A percentile compares a stretch with the other conserved stretches of the same genome.
These are phyloP conservation scores for Solanum chiquidenum DNA, from an alignment of 257 asterid species.

Conservation along the genomic window DNA sequence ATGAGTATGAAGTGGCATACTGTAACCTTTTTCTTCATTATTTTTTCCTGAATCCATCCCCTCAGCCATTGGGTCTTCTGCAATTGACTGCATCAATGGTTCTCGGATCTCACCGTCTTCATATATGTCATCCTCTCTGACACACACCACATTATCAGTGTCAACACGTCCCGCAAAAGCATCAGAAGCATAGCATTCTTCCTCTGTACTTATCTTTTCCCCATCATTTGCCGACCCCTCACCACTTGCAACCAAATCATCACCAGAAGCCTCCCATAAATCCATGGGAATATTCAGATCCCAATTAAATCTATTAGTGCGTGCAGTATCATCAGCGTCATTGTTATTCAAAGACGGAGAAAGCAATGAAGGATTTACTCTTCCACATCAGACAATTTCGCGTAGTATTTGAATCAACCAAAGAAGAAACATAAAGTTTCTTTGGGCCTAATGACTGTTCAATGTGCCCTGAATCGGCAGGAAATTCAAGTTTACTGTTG, in stretches of 20 bases:
- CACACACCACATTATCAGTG: slow-evolving; percentile 4
- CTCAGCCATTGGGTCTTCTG: slow-evolving; percentile 15
- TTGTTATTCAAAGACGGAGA: background rate
- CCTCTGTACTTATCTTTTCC: slow-evolving; percentile 42
- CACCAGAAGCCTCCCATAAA: too few relatives aligned
- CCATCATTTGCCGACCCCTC: slow-evolving; percentile 35
- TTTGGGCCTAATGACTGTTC: slow-evolving; percentile 29
- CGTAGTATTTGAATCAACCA: slow-evolving; percentile 9
- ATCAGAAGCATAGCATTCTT: slow-evolving; percentile 41
- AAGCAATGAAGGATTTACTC: slow-evolving; percentile 32
- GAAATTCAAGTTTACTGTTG: slow-evolving; percentile 11
- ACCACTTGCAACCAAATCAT: slow-evolving; percentile 14
- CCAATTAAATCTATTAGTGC: too few relatives aligned
- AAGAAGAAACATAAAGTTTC: slow-evolving; percentile 13
- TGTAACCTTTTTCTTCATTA: slow-evolving; percentile 9
- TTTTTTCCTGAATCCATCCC: slow-evolving; percentile 10
- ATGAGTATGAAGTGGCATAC: slow-evolving; percentile 7
- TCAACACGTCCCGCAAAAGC: slow-evolving; percentile 8
- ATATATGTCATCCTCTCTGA: slow-evolving; percentile 54
- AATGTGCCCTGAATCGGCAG: slow-evolving; percentile 18
- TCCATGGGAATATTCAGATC: too few relatives aligned
- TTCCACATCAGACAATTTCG: slow-evolving; percentile 5
- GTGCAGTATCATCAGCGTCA: too few relatives aligned
- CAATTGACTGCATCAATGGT: slow-evolving; percentile 14
- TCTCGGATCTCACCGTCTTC: slow-evolving; percentile 92